Evolutionary conservation across 2,329 filamentous ascomycete genomes (phyloP), one percentile per base, ranked within the genome.

Genomic region (Fusarium dlaminii): DNA sequence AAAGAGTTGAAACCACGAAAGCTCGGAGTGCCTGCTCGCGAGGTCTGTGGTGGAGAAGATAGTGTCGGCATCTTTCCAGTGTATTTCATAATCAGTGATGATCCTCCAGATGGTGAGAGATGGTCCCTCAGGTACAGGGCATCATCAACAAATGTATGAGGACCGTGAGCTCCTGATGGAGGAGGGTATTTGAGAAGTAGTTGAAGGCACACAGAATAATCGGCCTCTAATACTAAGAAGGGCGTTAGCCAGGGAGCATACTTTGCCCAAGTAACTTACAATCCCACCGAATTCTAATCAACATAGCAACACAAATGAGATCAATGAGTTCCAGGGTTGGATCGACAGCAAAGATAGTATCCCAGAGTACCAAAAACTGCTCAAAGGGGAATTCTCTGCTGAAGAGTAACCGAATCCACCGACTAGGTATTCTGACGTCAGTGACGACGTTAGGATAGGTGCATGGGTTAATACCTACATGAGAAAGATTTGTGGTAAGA

Each of bases 401-500:
- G 79, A 98, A 98, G 0, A 99, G 84, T 2, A 99, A 89, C 34
- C 96, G 91, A 66, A 98, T 93, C 96, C 96, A 99, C 65, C 96
- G 94, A 73, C 93, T 95, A 36, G 9, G 32, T 36, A 46, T 22
- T 54, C 5, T 3, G 32, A 48, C n/a, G 22, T 67, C 37, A 77
- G 72, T 29, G 37, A 54, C 8, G 27, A 40, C 27, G 6, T 27
- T 8, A n/a, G 18, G 12, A 8, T 30, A 14, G 17, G 27, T 22
- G 34, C 11, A n/a, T 29, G 6, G 22, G 22, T 7, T 9, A 17
- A 39, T 15, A 81, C 87, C 81, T 83, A 96, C 93, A 98, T 97
- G 30, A 98, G 85, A 79, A 98, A 99, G 57, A 99, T 96, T 78
- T 99, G 96, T 3, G 96, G 96, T n/a, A 98, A 84, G 70, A 99